These are phyloP conservation scores for Picea sitchensis DNA, from an alignment of 75 land plant genomes.

Conservation along the genomic window DNA sequence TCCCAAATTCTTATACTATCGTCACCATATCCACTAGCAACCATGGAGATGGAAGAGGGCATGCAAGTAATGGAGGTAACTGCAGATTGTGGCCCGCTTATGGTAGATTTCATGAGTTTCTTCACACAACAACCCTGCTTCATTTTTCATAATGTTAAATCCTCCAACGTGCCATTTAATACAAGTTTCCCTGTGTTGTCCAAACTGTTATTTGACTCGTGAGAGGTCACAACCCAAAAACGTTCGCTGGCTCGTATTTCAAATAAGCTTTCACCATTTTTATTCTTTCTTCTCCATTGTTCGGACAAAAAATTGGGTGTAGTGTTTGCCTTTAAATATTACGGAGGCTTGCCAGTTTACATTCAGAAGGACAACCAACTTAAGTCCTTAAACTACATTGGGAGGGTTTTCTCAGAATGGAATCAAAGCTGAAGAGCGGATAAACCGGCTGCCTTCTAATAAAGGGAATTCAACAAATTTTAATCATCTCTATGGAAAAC, in stretches of 20 bases:
- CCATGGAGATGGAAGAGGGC: slow-evolving; percentile 36
- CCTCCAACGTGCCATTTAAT: slow-evolving; percentile 77
- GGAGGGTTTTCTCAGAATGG: too few species aligned
- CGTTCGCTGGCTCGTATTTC: slow-evolving; percentile 76
- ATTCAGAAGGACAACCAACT: too few species aligned
- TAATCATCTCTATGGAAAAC: too few species aligned
- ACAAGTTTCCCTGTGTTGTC: slow-evolving; percentile 77
- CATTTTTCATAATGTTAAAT: slow-evolving; percentile 72
- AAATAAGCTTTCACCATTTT: slow-evolving; percentile 95
- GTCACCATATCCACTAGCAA: slow-evolving; percentile 83
- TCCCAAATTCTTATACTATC: slow-evolving; percentile 95
- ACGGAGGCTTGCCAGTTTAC: too few species aligned
- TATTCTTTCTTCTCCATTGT: not conserved
- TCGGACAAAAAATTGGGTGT: not conserved
- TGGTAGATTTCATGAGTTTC: slow-evolving; percentile 35
- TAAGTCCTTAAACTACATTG: too few species aligned
- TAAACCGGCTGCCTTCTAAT: too few species aligned
- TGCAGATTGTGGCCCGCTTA: not conserved
- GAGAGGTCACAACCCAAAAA: slow-evolving; percentile 77
- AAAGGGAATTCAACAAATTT: too few species aligned
- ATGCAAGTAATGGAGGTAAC: not conserved
- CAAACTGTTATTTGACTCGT: slow-evolving; percentile 64
- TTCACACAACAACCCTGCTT: slow-evolving; percentile 62
- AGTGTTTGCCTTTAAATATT: too few species aligned
- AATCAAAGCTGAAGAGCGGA: too few species aligned